phyloP scores from a whole-genome alignment of 2,329 filamentous ascomycete genomes.

The Aspergillus arachidicola region DNA sequence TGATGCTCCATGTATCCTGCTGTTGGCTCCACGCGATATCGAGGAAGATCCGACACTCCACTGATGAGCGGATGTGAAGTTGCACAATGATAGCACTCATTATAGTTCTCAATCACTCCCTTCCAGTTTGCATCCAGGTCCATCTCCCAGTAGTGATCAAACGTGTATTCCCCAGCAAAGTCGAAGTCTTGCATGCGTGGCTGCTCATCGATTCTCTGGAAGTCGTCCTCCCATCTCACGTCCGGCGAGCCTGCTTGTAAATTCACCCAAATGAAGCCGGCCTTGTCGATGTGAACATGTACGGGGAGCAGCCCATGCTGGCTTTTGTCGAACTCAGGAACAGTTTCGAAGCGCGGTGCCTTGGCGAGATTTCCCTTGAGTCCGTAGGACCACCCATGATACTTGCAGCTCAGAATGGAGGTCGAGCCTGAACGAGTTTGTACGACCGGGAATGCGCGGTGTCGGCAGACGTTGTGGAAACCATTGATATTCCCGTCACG shows the following conservation, averaged over 20 bases:
- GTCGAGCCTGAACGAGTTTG: constrained; percentile 17
- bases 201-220: constrained; percentile 21
- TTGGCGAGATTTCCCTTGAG: constrained; percentile 27
- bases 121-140: constrained; percentile 29
- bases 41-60: constrained; percentile 55
- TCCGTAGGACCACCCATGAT: constrained; percentile 30
- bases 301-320: constrained; percentile 23
- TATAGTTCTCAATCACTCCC: constrained; percentile 28
- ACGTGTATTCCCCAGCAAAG: constrained; percentile 24
- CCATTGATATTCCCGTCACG: constrained; percentile 17
- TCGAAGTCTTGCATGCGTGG: constrained; percentile 27
- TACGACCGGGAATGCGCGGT: constrained; percentile 20
- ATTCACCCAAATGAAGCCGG: constrained; percentile 30
- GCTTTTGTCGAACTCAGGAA: constrained; percentile 22
- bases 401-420: constrained; percentile 26
- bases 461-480: constrained; percentile 30
- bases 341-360: constrained; percentile 26
- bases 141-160: constrained; percentile 31
- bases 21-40: constrained; percentile 57
- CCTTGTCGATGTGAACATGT: constrained; percentile 24
- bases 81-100: constrained; percentile 31
- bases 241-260: constrained; percentile 23
- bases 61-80: constrained; percentile 29
- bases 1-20: constrained; percentile 55
- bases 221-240: constrained; percentile 24